phyloP scores from a whole-genome alignment of 1,284 basidiomycete species.

The Cystobasidium slooffiae region DNA sequence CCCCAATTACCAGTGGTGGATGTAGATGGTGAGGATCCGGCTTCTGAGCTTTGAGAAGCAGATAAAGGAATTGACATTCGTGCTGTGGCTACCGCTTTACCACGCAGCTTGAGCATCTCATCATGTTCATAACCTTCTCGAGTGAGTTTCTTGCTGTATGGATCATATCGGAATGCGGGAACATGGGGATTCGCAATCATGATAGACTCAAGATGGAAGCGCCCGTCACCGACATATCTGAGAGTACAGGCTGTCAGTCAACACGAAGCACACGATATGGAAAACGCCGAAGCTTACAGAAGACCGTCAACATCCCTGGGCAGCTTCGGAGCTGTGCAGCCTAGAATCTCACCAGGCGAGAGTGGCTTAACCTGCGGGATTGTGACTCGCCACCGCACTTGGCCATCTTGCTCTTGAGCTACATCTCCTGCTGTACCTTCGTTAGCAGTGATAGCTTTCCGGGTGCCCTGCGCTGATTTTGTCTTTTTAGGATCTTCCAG shows the following conservation, averaged over 20 bases:
- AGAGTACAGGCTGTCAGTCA: not conserved
- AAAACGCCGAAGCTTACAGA: conserved; percentile 64
- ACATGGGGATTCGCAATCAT: conserved; percentile 99
- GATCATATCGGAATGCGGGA: conserved; percentile 97
- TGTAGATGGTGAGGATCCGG: conserved; percentile 14
- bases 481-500: conserved; percentile 31
- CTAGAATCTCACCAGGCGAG: conserved; percentile 93
- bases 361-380: conserved; percentile 92
- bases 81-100: conserved; percentile 77
- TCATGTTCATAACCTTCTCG: conserved; percentile 87
- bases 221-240: conserved; percentile 95
- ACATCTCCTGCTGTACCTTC: not conserved
- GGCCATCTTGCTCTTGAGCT: conserved; percentile 28
- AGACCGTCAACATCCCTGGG: conserved; percentile 75
- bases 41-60: conserved; percentile 22
- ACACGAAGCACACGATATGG: not conserved
- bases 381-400: conserved; percentile 68
- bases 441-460: conserved; percentile 24
- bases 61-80: conserved; percentile 64
- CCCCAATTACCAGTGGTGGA: conserved; percentile 69
- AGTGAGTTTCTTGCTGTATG: conserved; percentile 96
- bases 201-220: conserved; percentile 97
- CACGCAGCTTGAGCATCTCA: conserved; percentile 78
- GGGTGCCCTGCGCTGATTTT: conserved; percentile 45
- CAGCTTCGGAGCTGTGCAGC: conserved; percentile 90